Evolutionary conservation across 2,329 filamentous ascomycete genomes (phyloP).

Genomic region (Tympanopsis confertula): DNA sequence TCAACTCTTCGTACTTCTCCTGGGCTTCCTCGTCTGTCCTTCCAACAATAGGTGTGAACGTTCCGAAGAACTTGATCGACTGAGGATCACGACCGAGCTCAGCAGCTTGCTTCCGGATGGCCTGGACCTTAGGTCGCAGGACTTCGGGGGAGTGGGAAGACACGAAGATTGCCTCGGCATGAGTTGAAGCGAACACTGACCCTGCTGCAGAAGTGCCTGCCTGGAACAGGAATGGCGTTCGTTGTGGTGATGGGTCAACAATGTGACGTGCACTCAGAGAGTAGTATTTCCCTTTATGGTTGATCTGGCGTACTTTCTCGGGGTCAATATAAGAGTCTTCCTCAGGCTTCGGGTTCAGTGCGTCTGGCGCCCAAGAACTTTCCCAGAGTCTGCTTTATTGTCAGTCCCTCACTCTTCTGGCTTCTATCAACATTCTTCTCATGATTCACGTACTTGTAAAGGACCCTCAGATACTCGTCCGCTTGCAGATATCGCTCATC

Average conservation of each 20-base stretch:
- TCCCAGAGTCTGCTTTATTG: constrained; percentile 31
- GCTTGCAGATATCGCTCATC: constrained; percentile 49
- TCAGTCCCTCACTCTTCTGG: constrained; percentile 1
- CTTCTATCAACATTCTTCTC: constrained; percentile 3
- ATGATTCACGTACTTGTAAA: constrained; percentile 41
- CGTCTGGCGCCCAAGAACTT: constrained; percentile 44
- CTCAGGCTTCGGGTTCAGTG: constrained; percentile 37
- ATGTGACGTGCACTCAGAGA: constrained; percentile 29
- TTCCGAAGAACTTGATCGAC: constrained; percentile 42
- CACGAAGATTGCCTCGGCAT: constrained; percentile 50
- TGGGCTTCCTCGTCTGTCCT: constrained; percentile 38
- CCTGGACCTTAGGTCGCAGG: constrained; percentile 34
- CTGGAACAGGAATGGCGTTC: constrained; percentile 45
- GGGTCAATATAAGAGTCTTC: constrained; percentile 46
- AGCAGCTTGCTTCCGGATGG: constrained; percentile 37
- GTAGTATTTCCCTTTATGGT: constrained; percentile 46
- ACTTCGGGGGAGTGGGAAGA: constrained; percentile 36
- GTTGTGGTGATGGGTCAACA: constrained; percentile 41
- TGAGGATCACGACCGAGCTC: constrained; percentile 39
- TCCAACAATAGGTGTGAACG: constrained; percentile 35
- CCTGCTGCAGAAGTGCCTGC: constrained; percentile 47
- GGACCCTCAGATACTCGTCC: constrained; percentile 47
- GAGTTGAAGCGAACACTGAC: constrained; percentile 39
- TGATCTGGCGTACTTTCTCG: constrained; percentile 44
- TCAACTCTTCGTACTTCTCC: constrained; percentile 35